These are phyloP conservation scores for Phytophthora crassamura DNA, from an alignment of 352 stramenopile species.

Conservation along the genomic window DNA sequence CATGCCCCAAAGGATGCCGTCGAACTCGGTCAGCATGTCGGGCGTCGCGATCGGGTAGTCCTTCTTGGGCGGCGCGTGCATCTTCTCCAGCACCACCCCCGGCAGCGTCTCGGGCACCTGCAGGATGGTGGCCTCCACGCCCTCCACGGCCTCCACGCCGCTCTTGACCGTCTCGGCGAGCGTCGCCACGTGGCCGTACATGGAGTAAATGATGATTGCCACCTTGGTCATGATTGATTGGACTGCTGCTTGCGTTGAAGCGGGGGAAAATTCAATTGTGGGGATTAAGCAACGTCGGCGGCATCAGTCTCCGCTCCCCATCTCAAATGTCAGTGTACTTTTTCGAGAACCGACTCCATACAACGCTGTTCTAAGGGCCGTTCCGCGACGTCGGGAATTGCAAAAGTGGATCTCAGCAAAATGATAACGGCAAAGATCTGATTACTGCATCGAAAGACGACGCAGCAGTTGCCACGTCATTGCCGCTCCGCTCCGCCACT, in stretches of 20 bases:
- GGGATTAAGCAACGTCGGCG: not conserved
- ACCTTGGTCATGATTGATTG: constrained; percentile 60
- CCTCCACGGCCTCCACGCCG: constrained; percentile 62
- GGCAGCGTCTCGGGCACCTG: constrained; percentile 77
- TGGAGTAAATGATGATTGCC: constrained; percentile 81
- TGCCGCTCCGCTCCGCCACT: no score
- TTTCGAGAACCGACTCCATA: not conserved
- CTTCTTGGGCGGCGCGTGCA: constrained; percentile 77
- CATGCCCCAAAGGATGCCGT: constrained; percentile 77
- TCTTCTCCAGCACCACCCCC: constrained; percentile 76
- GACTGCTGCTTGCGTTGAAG: constrained; percentile 8
- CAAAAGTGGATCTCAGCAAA: not conserved
- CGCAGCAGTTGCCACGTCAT: no score
- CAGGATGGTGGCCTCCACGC: constrained; percentile 55
- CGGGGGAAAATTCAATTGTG: constrained; percentile 5
- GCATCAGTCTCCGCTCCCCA: no score
- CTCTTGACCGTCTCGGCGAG: constrained; percentile 74
- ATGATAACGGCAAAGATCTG: no score
- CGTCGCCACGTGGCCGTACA: constrained; percentile 79
- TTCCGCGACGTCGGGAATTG: not conserved
- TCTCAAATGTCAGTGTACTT: not conserved
- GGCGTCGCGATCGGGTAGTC: constrained; percentile 62
- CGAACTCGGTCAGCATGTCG: constrained; percentile 54
- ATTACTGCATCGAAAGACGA: no score
- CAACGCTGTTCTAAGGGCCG: not conserved